phyloP scores from a whole-genome alignment of 768 basidiomycete species.

The Dioszegia hungarica region DNA sequence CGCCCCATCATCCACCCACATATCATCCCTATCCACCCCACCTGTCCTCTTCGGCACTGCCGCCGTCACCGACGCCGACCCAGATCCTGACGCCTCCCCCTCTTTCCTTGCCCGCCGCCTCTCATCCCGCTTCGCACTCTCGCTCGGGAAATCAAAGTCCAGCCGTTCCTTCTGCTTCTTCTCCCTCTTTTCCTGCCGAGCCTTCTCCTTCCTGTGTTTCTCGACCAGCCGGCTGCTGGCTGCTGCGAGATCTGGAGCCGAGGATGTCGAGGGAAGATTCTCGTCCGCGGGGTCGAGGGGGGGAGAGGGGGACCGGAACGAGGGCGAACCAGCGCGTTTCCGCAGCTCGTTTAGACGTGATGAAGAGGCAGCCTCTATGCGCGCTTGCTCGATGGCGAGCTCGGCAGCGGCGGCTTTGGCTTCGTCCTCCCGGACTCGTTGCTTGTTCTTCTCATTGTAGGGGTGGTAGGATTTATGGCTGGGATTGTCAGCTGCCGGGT shows the following conservation, averaged over 20 bases:
- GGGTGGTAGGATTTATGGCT: conserved; percentile 51
- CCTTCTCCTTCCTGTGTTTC: conserved; percentile 31
- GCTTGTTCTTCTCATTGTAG: conserved; percentile 50
- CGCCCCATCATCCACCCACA: conserved; percentile 13
- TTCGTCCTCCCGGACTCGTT: conserved; percentile 49
- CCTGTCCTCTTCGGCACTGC: neutral
- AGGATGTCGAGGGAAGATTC: conserved; percentile 35
- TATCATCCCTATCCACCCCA: conserved; percentile 12
- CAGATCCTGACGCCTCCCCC: too few species aligned
- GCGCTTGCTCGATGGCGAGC: conserved; percentile 35
- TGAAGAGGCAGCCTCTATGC: conserved; percentile 25
- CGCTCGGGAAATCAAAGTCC: conserved; percentile 47
- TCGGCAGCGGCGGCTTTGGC: conserved; percentile 41
- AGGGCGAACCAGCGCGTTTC: conserved; percentile 30
- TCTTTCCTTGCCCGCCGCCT: conserved; percentile 14
- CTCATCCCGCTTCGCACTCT: conserved; percentile 15
- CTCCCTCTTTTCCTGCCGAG: conserved; percentile 38
- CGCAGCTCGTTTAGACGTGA: conserved; percentile 43
- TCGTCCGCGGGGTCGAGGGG: conserved; percentile 15
- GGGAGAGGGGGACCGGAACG: conserved; percentile 7
- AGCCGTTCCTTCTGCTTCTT: conserved; percentile 34
- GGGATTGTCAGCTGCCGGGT: neutral
- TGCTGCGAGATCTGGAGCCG: neutral
- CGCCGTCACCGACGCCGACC: too few species aligned
- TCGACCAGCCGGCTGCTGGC: conserved; percentile 13